These are phyloP conservation scores for Botrytis aclada DNA, from an alignment of 2,329 filamentous ascomycete genomes.

Conservation along the genomic window DNA sequence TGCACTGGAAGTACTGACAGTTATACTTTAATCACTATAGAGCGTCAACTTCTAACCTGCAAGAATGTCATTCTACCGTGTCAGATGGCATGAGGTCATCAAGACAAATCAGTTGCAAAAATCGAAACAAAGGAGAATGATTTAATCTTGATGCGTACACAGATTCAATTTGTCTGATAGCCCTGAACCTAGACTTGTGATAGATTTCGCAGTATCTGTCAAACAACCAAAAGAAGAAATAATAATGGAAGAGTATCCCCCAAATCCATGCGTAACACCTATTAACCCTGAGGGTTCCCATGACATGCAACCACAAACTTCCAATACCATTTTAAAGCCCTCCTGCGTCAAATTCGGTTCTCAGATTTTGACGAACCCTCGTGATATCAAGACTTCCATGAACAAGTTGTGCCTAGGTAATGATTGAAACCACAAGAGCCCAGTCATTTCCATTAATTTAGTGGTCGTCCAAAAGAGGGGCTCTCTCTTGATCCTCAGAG, in stretches of 20 bases:
- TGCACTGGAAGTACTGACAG: neutral
- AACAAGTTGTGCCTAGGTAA: neutral
- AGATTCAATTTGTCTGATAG: conserved; percentile 6
- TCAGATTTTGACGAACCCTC: neutral
- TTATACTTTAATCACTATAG: neutral
- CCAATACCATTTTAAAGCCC: neutral
- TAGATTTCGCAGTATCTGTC: conserved; percentile 2
- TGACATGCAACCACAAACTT: neutral
- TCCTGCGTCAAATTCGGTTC: neutral
- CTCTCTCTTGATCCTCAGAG: conserved; percentile 50
- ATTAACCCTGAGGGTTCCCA: neutral
- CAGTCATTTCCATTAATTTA: conserved; percentile 20
- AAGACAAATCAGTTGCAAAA: neutral
- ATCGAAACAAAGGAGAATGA: neutral
- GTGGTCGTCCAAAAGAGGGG: conserved; percentile 55
- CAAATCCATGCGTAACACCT: neutral
- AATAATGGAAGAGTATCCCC: neutral
- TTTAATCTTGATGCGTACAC: neutral
- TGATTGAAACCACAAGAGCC: neutral
- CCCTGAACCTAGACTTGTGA: neutral
- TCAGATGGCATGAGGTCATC: neutral
- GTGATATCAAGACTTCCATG: neutral
- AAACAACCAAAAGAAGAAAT: neutral
- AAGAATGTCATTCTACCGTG: neutral
- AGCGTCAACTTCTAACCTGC: neutral